A percentile compares a stretch with the other conserved stretches of the same genome.
Conservation (phyloP, 495 filamentous ascomycete species). For the Podospora anserina region DNA sequence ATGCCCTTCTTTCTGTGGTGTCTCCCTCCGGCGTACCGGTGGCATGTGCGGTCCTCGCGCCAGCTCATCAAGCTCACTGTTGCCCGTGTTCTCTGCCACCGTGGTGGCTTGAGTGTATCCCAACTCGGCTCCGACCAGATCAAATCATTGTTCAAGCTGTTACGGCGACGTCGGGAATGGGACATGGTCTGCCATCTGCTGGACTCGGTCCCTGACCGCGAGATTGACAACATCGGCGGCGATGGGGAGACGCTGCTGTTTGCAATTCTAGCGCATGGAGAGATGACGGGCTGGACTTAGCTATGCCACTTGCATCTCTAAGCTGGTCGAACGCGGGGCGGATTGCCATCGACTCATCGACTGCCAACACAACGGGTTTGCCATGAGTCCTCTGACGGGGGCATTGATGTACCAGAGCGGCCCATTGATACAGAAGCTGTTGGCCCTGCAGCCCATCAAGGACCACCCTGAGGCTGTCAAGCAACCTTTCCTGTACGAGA, state of each 20-base stretch:
- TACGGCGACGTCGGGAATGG: background rate
- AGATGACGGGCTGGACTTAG: background rate
- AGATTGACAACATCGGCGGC: background rate
- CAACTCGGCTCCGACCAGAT: background rate
- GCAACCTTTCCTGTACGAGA: background rate
- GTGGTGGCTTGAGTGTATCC: background rate
- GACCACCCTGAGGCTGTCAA: background rate
- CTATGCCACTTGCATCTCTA: background rate
- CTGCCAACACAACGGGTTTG: background rate
- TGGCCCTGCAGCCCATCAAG: slow-evolving; percentile 6
- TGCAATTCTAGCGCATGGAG: background rate
- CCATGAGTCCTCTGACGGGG: background rate
- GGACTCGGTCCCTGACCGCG: background rate
- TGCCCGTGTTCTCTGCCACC: background rate
- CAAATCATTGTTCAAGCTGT: background rate
- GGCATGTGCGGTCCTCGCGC: background rate
- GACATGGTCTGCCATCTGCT: background rate
- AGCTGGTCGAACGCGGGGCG: background rate
- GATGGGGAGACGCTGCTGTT: slow-evolving; percentile 1
- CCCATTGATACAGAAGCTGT: background rate
- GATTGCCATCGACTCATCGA: slow-evolving; percentile 1
- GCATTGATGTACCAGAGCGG: background rate
- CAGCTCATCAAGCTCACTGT: background rate
- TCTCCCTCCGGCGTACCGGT: background rate
- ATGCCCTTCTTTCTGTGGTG: background rate